Evolutionary conservation across 2,329 filamentous ascomycete species (phyloP), one percentile per base, ranked within the genome.

Genomic region (Nectriaceae sp.): DNA sequence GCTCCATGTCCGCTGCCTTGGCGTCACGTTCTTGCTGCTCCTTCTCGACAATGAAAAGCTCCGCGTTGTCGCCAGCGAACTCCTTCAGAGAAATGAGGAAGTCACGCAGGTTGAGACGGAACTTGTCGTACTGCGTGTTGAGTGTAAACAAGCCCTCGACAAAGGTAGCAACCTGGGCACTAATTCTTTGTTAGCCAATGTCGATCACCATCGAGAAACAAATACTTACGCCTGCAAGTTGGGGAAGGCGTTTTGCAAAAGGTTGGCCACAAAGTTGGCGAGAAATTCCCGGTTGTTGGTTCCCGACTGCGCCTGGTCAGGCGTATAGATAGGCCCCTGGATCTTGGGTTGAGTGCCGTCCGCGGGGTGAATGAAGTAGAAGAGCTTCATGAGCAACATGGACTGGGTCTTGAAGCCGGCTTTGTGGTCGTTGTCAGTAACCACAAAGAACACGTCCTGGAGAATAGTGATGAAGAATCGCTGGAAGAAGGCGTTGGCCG

Each of bases 361-460:
- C 24, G 82, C 81, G 2, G 84, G 83, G 59, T 92, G 84, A n/a
- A 97, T 85, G 47, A 97, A 91, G 78, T 92, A 95, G 75, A 99
- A 96, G 82, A 99, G 92, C 65, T 92, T 89, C 62, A 94, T 91
- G 52, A 99, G 75, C 41, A 99, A 78, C 82, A 94, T 88, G 3
- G 92, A 92, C 74, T 99, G 94, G 8, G 92, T 94, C 79, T 99
- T 99, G 79, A 99, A 99, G 1, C 94, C 94, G 52, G 94, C 94
- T 77, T 99, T 99, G 80, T 99, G 94, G 63, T 99, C 94, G 52
- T 88, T 93, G 66, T 99, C 94, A 1, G 94, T 97, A 43, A 99
- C 82, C 36, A 99, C 94, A 65, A 97, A 99, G 79, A 99, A 96
- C 13, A 99, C 91, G 63, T 99, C 94, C 71, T 99, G 94, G 42